Base-by-base conservation (phyloP, 1,284 basidiomycete species). In the Pulveroboletus sp. region DNA sequence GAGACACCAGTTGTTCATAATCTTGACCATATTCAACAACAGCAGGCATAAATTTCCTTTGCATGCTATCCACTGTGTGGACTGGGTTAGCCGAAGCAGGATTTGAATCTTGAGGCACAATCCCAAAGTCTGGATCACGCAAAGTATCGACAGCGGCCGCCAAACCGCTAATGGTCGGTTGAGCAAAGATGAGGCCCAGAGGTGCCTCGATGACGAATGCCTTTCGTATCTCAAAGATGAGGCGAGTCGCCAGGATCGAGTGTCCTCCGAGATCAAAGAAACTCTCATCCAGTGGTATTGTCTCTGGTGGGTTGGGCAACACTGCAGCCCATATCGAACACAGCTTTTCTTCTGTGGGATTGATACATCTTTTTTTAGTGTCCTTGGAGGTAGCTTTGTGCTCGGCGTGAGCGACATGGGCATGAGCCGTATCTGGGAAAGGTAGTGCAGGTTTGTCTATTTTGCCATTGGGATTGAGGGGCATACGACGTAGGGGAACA, bases 251-350 rank as follows among this genome's bases (percentile, higher is more conserved):
- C 26, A 99, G 83, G 67, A 99, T 98, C 15, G 97, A 99, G 76
- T 99, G 97, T 3, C 97, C 97, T 40, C 97, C 97, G 33, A 99
- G 82, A 73, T 99, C 97, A 75, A 98, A 99, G 83, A 99, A 99
- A 73, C 85, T 93, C 69, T 99, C 97, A 71, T 98, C 91, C 12
- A 91, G 73, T 13, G 93, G 90, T 48, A 99, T 86, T 3, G 86
- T 82, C 11, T 82, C 76, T 1, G 93, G 87, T 4, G 91, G 81
- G 54, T 87, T 90, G 8, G 95, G 93, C 12, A 99, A 82, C 42
- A 99, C 83, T 52, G 73, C 79, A 6, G 84, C 72, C 95, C 96
- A 99, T 64, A 98, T 86, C 51, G 81, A 78, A 67, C 87, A 84
- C 69, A 99, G 84, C 2, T 82, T 85, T 66, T 86, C 78, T 74